phyloP scores from a whole-genome alignment of 208 protist species.

The Entamoeba invadens region DNA sequence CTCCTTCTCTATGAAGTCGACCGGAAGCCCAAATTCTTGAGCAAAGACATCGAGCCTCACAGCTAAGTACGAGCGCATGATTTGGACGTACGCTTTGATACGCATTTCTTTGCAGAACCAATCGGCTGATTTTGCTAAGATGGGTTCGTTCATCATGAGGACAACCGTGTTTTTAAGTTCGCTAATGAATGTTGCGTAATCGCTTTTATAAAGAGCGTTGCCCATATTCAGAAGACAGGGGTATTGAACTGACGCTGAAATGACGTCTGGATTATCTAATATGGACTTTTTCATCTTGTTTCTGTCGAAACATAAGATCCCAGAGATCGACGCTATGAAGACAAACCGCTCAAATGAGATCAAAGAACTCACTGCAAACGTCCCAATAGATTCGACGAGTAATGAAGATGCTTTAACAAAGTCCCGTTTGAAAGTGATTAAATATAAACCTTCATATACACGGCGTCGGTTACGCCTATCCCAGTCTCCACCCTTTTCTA shows the following conservation, averaged over 20 bases:
- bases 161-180: not conserved
- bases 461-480: not conserved
- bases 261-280: not conserved
- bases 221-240: not conserved
- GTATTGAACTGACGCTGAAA: not conserved
- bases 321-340: not conserved
- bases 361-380: not conserved
- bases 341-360: not conserved
- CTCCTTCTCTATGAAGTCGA: not conserved
- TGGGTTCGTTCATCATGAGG: not conserved
- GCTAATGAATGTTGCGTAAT: not conserved
- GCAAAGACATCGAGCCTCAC: not conserved
- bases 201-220: not conserved
- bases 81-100: not conserved
- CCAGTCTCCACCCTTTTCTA: not conserved
- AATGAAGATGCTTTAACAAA: not conserved
- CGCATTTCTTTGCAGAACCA: not conserved
- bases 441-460: not conserved
- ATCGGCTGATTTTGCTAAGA: not conserved
- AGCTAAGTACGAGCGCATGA: not conserved
- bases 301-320: not conserved
- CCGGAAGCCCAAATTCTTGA: not conserved
- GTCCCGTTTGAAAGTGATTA: not conserved
- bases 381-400: not conserved
- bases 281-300: not conserved